Evolutionary conservation across 208 protist species (phyloP).

Genomic region (Angomonas deanei): DNA sequence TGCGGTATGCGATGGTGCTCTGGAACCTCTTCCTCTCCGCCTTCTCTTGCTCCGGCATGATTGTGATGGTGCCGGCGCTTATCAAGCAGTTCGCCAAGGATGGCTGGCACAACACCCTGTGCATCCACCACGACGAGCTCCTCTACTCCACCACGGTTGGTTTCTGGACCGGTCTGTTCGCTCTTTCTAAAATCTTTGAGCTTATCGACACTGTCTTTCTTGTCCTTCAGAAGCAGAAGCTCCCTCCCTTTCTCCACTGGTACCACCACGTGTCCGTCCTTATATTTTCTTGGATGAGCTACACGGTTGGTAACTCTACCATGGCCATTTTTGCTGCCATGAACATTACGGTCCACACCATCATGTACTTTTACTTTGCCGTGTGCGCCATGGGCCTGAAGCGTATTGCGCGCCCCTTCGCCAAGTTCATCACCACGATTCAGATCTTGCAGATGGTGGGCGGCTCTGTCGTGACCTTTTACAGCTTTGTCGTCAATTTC

Average conservation of each 20-base stretch:
- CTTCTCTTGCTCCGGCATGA: constrained; percentile 71
- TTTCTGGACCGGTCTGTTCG: constrained; percentile 68
- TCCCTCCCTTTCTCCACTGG: constrained; percentile 85
- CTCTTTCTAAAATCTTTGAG: constrained; percentile 80
- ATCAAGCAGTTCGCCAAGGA: constrained; percentile 18
- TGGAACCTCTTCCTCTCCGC: constrained; percentile 85
- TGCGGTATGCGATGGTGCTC: constrained; percentile 18
- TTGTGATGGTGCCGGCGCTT: constrained; percentile 58
- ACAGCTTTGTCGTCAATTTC: constrained; percentile 3
- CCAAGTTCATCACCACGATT: constrained; percentile 75
- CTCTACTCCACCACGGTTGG: constrained; percentile 41
- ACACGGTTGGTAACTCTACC: constrained; percentile 32
- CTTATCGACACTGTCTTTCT: constrained; percentile 82
- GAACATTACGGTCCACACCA: constrained; percentile 91
- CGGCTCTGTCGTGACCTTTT: constrained; percentile 32
- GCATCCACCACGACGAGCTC: constrained; percentile 38
- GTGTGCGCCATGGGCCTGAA: constrained; percentile 54
- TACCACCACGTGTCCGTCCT: constrained; percentile 93
- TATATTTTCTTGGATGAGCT: constrained; percentile 86
- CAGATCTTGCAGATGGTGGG: constrained; percentile 93
- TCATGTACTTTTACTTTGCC: constrained; percentile 96
- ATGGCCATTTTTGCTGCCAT: constrained; percentile 84
- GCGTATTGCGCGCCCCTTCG: constrained; percentile 59
- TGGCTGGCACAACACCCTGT: constrained; percentile 50
- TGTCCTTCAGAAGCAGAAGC: constrained; percentile 75